Conservation (phyloP, 305 asterid species). For the Rubia peregrina region DNA sequence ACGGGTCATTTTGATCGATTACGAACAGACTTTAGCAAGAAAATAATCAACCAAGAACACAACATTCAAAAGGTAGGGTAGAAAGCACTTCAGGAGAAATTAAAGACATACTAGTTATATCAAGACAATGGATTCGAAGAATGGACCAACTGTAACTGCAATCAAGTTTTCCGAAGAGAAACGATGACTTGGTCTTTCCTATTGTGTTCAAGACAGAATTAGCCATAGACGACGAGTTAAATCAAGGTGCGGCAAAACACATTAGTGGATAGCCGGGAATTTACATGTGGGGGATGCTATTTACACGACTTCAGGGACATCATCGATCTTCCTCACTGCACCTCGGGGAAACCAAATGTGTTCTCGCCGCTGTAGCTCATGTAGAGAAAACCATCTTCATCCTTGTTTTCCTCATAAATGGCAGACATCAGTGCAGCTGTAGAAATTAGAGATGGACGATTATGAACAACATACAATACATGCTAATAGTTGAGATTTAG, state of each 20-base stretch:
- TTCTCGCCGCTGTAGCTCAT: constrained; percentile 38
- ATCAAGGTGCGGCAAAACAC: not conserved
- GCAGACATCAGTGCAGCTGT: constrained; percentile 37
- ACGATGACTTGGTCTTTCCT: not conserved
- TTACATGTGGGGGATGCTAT: constrained; percentile 10
- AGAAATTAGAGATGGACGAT: not conserved
- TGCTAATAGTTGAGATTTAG: not conserved
- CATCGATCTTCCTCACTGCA: not conserved
- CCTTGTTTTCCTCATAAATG: constrained; percentile 37
- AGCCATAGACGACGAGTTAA: not conserved
- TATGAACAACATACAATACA: not conserved
- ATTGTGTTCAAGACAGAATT: not conserved
- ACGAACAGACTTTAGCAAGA: not conserved
- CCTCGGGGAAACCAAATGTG: constrained; percentile 27
- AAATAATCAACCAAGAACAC: not conserved
- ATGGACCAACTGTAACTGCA: not conserved
- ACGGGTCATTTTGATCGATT: too few relatives aligned
- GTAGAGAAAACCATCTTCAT: constrained; percentile 39
- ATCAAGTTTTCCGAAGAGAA: not conserved
- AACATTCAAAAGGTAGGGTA: not conserved
- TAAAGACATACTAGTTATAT: not conserved
- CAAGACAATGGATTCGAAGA: not conserved
- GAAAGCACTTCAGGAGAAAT: not conserved
- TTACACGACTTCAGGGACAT: not conserved
- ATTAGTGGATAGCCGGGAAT: constrained; percentile 1